A percentile compares a stretch with the other conserved stretches of the same genome.
Conservation (phyloP, 225 moss, liverwort and hornwort species). For the Asterella californica region DNA sequence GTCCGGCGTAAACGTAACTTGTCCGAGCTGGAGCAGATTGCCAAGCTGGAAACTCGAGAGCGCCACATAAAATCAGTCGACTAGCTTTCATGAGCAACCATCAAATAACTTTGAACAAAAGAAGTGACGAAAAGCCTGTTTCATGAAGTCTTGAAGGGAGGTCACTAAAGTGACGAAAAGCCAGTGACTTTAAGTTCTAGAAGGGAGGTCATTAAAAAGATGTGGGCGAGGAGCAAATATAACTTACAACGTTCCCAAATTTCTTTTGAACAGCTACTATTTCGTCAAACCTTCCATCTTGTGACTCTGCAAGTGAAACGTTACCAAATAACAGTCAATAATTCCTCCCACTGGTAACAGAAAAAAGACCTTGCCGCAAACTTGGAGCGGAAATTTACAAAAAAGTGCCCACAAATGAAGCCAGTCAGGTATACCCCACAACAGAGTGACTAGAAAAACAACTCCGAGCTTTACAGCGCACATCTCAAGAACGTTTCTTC, state of each 20-base stretch:
- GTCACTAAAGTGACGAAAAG: not conserved
- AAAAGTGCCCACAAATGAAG: not conserved
- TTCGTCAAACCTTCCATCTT: slow-evolving; percentile 34
- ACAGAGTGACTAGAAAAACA: too few species aligned
- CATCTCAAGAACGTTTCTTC: not conserved
- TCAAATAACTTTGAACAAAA: not conserved
- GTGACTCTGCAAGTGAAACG: slow-evolving; percentile 29
- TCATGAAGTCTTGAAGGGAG: not conserved
- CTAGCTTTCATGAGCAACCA: not conserved
- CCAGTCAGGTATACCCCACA: not conserved
- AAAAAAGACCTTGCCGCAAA: not conserved
- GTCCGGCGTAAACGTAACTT: slow-evolving; percentile 83
- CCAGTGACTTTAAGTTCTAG: not conserved
- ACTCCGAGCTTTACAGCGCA: not conserved
- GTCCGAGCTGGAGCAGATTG: slow-evolving; percentile 77
- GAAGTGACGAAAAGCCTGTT: not conserved
- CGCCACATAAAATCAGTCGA: not conserved
- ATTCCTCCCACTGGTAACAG: not conserved
- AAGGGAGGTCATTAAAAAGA: not conserved
- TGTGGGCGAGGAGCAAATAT: not conserved
- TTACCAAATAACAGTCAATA: not conserved
- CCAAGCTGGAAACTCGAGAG: slow-evolving; percentile 63
- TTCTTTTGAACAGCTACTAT: slow-evolving; percentile 38
- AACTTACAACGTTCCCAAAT: slow-evolving; percentile 47
- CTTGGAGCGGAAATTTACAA: not conserved